phyloP scores from a whole-genome alignment of 441 rosid species.

The Capsella rubella region DNA sequence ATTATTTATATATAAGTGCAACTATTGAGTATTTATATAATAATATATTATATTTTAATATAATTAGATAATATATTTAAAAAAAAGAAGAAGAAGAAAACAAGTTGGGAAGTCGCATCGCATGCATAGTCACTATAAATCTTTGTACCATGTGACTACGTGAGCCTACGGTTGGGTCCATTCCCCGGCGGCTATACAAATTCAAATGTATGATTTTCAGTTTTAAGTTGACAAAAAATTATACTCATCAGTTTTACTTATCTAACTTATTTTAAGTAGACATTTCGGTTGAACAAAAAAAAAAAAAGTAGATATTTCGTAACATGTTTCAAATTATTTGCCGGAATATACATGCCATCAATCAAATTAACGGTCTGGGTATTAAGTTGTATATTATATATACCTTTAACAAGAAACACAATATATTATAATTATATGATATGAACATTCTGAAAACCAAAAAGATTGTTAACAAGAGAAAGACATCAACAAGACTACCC shows the following conservation, averaged over 20 bases:
- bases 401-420: no score
- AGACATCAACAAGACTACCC: neutral
- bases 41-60: no score
- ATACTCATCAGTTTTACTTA: neutral
- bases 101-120: conserved; percentile 11
- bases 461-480: neutral
- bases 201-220: conserved; percentile 1
- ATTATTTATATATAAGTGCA: no score
- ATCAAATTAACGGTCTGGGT: neutral
- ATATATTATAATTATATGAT: no score
- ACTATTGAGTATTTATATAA: no score
- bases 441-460: neutral
- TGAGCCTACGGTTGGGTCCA: conserved; percentile 30
- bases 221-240: neutral
- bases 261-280: no score
- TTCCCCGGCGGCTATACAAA: conserved; percentile 16
- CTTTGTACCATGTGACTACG: conserved; percentile 14
- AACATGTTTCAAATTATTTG: neutral
- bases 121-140: conserved; percentile 5
- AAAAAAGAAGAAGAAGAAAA: no score
- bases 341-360: neutral
- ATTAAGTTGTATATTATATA: no score
- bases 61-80: no score
- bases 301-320: neutral
- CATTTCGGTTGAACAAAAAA: no score